Base-by-base conservation (phyloP, 1,284 basidiomycete genomes). In the Kalmanozyma brasiliensis region DNA sequence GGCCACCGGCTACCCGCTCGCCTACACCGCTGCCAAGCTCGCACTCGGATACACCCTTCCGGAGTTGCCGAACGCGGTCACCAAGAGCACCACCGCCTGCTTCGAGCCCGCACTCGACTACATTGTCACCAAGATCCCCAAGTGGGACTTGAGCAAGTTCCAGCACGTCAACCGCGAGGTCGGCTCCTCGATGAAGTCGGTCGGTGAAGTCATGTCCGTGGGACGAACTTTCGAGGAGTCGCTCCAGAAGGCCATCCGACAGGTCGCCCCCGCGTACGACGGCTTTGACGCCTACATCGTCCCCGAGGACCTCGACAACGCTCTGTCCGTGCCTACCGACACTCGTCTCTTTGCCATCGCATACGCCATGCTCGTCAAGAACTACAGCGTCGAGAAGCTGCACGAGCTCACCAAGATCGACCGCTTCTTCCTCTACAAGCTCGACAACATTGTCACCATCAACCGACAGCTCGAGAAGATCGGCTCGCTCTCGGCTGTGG, bases 101-200 rank as follows among this genome's bases (percentile, higher is more conserved):
- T 99, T 98, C 84, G 96, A 99, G 83, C 95, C 96, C n/a, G 94
- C 94, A 13, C 87, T 99, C 48, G 96, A 99, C 84, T 99, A 99
- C 85, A 96, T 98, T 80, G 95, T 99, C 69, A 98, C 94, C 58
- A 98, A 99, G 86, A 98, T 99, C 76, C 96, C 96, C 74, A 98
- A 98, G 84, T 98, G 96, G 78, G 96, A 99, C 84, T 86, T 99
- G 64, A 93, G 94, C 74, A 99, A 99, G 85, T 98, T 99, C 87
- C 94, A 97, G 81, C 85, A 87, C 79, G 96, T 99, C 60, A 91
- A 96, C 83, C 90, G 95, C 61, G 90, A 94, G 81, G 89, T 98
- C 49, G 95, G 96, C 34, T 98, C 94, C 3, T 89, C 93, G 23
- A 98, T 99, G 96, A 98, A 99, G 85, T 94, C 92, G 22, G 96